A percentile compares a stretch with the other conserved stretches of the same genome.
phyloP scores from a whole-genome alignment of 2,329 filamentous ascomycete genomes.

The Fusarium goolgardi region DNA sequence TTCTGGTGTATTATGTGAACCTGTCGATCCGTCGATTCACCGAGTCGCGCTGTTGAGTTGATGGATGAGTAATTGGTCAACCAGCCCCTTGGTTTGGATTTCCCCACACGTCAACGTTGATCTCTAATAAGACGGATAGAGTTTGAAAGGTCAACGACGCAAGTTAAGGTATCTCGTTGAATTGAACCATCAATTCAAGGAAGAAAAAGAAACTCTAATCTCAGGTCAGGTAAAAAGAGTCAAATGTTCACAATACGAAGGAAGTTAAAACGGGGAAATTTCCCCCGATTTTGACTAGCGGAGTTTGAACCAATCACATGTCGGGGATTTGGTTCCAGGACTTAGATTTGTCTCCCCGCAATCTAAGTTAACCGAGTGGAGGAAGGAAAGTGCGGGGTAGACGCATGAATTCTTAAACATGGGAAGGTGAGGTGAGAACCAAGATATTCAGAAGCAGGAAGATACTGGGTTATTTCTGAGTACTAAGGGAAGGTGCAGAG shows the following conservation, averaged over 20 bases:
- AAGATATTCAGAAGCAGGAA: neutral
- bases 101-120: neutral
- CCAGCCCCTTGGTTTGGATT: slow-evolving; percentile 5
- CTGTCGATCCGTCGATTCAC: neutral
- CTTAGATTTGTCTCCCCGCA: slow-evolving; percentile 27
- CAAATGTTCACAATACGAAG: slow-evolving; percentile 19
- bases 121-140: neutral
- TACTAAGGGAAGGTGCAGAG: too few species aligned
- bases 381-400: slow-evolving; percentile 27
- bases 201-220: slow-evolving; percentile 3
- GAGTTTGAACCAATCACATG: slow-evolving; percentile 24
- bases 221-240: slow-evolving; percentile 15
- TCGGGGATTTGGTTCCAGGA: neutral
- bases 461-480: too few species aligned
- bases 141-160: neutral
- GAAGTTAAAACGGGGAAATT: slow-evolving; percentile 42
- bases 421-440: neutral
- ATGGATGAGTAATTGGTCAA: slow-evolving; percentile 5
- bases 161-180: neutral
- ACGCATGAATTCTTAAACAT: neutral
- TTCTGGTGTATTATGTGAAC: neutral
- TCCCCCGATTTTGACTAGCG: slow-evolving; percentile 30
- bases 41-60: slow-evolving; percentile 9
- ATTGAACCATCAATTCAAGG: neutral
- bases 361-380: slow-evolving; percentile 13